Evolutionary conservation across 352 stramenopile species (phyloP).

Genomic region (Phytophthora vignae): DNA sequence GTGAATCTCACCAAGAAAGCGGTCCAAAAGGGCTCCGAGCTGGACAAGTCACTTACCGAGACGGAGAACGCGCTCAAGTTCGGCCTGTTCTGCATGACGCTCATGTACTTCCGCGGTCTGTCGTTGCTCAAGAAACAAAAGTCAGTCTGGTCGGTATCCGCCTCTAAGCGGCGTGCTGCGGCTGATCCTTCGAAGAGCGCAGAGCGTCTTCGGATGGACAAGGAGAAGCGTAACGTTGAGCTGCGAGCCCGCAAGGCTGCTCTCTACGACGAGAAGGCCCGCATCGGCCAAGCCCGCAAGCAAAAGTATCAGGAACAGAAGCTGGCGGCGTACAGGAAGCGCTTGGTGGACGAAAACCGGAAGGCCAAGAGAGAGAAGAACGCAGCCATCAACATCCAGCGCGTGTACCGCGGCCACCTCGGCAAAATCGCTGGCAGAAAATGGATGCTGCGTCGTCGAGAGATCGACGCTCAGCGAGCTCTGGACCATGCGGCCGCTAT

Average conservation of each 20-base stretch:
- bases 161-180: constrained; percentile 27
- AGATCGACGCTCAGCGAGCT: constrained; percentile 84
- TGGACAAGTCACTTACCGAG: constrained; percentile 77
- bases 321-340: constrained; percentile 61
- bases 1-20: constrained; percentile 63
- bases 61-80: constrained; percentile 96
- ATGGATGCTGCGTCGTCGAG: constrained; percentile 84
- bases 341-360: constrained; percentile 70
- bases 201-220: constrained; percentile 64
- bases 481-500: constrained; percentile 83
- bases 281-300: constrained; percentile 63
- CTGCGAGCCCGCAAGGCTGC: constrained; percentile 46
- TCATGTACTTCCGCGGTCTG: constrained; percentile 96
- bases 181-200: constrained; percentile 36
- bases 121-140: constrained; percentile 90
- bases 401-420: constrained; percentile 77
- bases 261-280: constrained; percentile 67
- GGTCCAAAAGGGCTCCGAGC: constrained; percentile 66
- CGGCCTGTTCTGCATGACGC: constrained; percentile 95
- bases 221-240: constrained; percentile 53
- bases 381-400: constrained; percentile 73
- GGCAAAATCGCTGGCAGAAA: constrained; percentile 84
- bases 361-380: constrained; percentile 63
- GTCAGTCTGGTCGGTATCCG: constrained; percentile 68
- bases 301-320: constrained; percentile 77